Evolutionary conservation across 192 early-diverging fungal species (phyloP).

Genomic region (Backusella liffmaniae): DNA sequence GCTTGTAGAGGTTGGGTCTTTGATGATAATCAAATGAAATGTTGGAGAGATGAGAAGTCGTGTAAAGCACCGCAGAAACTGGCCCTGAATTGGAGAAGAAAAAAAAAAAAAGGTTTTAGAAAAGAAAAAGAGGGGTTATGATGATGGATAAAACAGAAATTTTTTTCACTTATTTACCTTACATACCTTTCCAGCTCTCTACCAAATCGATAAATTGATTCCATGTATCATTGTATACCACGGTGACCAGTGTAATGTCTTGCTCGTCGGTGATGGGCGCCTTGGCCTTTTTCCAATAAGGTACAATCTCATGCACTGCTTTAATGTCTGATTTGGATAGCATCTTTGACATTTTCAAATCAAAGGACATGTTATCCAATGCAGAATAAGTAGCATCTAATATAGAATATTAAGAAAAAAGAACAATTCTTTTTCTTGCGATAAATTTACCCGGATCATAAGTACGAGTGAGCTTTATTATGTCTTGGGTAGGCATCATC

Average conservation of each 20-base stretch:
- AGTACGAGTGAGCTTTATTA: conserved; percentile 9
- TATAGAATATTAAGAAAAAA: too few relatives aligned
- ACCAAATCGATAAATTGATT: conserved; percentile 42
- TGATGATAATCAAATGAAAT: background rate
- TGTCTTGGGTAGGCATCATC: background rate
- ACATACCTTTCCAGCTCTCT: conserved; percentile 49
- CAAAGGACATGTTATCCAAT: conserved; percentile 25
- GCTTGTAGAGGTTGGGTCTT: background rate
- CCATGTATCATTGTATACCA: conserved; percentile 40
- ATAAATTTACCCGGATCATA: conserved; percentile 26
- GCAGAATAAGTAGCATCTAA: conserved; percentile 27
- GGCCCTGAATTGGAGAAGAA: conserved; percentile 37
- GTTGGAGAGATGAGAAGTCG: background rate
- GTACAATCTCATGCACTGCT: conserved; percentile 17
- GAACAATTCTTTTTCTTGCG: background rate
- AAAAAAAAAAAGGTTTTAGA: background rate
- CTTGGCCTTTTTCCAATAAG: conserved; percentile 37
- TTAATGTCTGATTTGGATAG: conserved; percentile 17
- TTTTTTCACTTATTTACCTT: background rate
- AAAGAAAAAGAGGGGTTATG: background rate
- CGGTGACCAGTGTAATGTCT: conserved; percentile 41
- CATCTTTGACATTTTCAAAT: conserved; percentile 32
- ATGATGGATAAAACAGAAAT: background rate
- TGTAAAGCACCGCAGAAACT: conserved; percentile 53
- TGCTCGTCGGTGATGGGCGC: conserved; percentile 23